phyloP scores from a whole-genome alignment of 495 filamentous ascomycete genomes.

The Trichoderma gamsii region DNA sequence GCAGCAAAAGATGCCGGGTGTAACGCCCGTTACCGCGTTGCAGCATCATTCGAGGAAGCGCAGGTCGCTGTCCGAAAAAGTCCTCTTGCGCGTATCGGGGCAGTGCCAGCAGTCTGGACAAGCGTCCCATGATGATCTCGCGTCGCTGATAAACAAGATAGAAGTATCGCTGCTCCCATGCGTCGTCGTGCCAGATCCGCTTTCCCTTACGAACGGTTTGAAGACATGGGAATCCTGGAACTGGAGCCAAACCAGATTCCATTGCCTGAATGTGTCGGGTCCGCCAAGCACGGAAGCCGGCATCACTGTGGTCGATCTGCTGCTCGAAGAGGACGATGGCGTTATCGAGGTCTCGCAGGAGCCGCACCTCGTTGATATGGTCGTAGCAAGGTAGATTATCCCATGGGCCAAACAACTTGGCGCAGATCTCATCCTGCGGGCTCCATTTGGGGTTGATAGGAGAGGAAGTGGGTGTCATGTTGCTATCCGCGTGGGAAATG shows the following conservation, averaged over 20 bases:
- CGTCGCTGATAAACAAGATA: slow-evolving; percentile 1
- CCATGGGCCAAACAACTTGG: slow-evolving; percentile 10
- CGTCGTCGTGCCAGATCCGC: not conserved
- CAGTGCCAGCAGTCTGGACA: not conserved
- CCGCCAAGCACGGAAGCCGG: slow-evolving; percentile 7
- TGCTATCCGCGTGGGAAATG: not conserved
- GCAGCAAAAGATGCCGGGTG: slow-evolving; percentile 1
- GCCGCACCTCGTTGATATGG: not conserved
- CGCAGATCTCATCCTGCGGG: not conserved
- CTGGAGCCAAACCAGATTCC: not conserved
- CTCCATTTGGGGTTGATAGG: not conserved
- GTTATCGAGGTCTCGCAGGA: not conserved
- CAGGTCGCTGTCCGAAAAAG: not conserved
- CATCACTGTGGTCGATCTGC: slow-evolving; percentile 5
- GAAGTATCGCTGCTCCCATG: slow-evolving; percentile 4
- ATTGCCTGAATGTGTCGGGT: not conserved
- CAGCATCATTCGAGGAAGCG: not conserved
- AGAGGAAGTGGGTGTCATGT: not conserved
- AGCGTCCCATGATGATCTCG: not conserved
- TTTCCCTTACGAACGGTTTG: not conserved
- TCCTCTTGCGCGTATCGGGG: slow-evolving; percentile 1
- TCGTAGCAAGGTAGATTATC: not conserved
- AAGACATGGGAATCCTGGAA: not conserved
- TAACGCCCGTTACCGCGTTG: not conserved
- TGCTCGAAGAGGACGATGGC: not conserved